Base-by-base conservation (phyloP, 805 yeast species). In the Pichia ethanolica region DNA sequence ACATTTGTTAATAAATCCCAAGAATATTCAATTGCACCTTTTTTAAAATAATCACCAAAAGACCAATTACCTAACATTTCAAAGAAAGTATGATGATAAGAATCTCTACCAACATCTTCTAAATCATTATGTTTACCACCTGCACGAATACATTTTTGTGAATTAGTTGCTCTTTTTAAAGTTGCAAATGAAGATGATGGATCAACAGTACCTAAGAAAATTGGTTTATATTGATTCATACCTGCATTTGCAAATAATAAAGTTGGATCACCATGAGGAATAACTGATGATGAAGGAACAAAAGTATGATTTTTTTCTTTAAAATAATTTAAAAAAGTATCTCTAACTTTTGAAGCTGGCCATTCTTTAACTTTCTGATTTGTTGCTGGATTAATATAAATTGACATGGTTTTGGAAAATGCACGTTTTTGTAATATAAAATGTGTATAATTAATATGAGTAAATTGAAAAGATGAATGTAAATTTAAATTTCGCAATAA, bases 1-100 rank as follows among this genome's bases (percentile, higher is more conserved):
- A 86, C 93, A 54, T 77, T 67, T 44, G 98, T 90, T 64, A 93
- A 77, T 54, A 93, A 74, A 51, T 89, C 95, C 98, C 98, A 93
- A 9, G 96, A 82, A 72, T 77, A 87, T 8, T 71, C 70, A 61
- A 90, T 84, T 47, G 98, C 98, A 64, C 89, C 99, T 61, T 85
- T 80, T 69, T 93, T 93, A 81, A 93, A 93, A 68, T 93, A 93
- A 71, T 93, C 99, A 62, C 99, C 99, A 69, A 93, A 93, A 7
- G 99, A 93, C 99, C 99, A 93, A 76, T 93, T 93, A 63, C 99
- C 99, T 71, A 93, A 79, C 99, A 93, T 93, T 73, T 93, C 99
- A 60, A 93, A 93, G 65, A 95, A 95, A 14, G 99, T 93, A 69
- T 93, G 99, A 68, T 93, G 99, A 66, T 93, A 93, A 47, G 96